Evolutionary conservation across 108 stramenopile genomes (phyloP), one percentile per base, ranked within the genome.

Genomic region (Skeletonema costatum): DNA sequence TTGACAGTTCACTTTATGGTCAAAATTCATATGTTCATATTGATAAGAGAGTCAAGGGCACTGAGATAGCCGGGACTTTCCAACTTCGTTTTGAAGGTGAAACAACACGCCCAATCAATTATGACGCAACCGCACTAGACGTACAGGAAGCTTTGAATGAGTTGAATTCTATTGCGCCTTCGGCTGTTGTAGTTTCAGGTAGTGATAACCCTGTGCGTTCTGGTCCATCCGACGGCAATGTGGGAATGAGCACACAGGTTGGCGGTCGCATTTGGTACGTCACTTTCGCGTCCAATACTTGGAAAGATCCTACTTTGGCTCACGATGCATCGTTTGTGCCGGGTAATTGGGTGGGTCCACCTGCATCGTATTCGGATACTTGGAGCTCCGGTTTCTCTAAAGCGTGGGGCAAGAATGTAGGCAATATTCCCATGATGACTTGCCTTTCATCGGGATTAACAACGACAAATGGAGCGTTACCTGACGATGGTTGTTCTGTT

Each of bases 381-480:
- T 97, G 96, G 96, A 70, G 65, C 38, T 89, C 89, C 14, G 93
- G 92, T 1, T 89, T 89, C 70, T 88, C 90, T 58, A 90, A 86
- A 61, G 89, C 87, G 33, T 97, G 96, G 96, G 96, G 96, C 31
- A 92, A 86, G 71, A 94, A 95, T 78, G 89, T 90, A 2, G 96
- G 96, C 6, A 74, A 88, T 68, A 62, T 91, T 32, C 81, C 81
- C 25, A 53, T 75, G 16, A 84, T 95, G 10, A 65, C 64, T 8
- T 97, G 96, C 71, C 73, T 86, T 68, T 53, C 51, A 32, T 72
- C 75, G 13, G 85, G 87, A 0, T 81, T 97, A 13, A 73, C 82
- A 12, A 88, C 89, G 14, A 92, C 92, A 29, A 86, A 81, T 30
- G 88, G 82, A 8, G 90, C 73, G 11, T 75, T 88, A 17, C 84